These are phyloP conservation scores for Lasiodiplodia sp. DNA, from an alignment of 2,329 filamentous ascomycete genomes.

Conservation along the genomic window DNA sequence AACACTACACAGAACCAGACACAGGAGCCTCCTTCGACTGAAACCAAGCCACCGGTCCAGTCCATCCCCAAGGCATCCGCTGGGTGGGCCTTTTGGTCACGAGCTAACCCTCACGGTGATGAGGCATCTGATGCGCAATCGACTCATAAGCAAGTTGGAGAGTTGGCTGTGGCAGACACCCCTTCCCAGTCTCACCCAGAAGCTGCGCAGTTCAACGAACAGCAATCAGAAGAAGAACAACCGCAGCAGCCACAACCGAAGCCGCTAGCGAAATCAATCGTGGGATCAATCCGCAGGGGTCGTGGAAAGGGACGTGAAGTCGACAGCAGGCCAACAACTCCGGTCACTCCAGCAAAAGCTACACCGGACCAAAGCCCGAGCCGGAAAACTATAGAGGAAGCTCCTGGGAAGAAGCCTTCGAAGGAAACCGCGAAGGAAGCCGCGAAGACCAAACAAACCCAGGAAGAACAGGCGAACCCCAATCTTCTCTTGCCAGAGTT, in stretches of 20 bases:
- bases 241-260: constrained; percentile 36
- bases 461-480: constrained; percentile 48
- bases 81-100: constrained; percentile 84
- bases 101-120: constrained; percentile 60
- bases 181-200: constrained; percentile 59
- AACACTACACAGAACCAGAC: not conserved
- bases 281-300: constrained; percentile 34
- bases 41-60: constrained; percentile 37
- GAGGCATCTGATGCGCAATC: constrained; percentile 62
- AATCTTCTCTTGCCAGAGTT: constrained; percentile 78
- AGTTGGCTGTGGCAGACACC: constrained; percentile 59
- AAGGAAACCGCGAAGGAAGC: constrained; percentile 40
- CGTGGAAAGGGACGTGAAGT: constrained; percentile 38
- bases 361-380: constrained; percentile 40
- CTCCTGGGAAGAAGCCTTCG: constrained; percentile 39
- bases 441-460: constrained; percentile 35
- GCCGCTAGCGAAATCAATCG: constrained; percentile 34
- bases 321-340: constrained; percentile 47
- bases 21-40: constrained; percentile 3
- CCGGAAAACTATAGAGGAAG: constrained; percentile 27
- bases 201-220: constrained; percentile 60
- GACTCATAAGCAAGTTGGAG: constrained; percentile 63
- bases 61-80: constrained; percentile 58
- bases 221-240: constrained; percentile 33
- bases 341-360: constrained; percentile 38